phyloP scores from a whole-genome alignment of 2,329 filamentous ascomycete species.

The Penicillium capsulatum region DNA sequence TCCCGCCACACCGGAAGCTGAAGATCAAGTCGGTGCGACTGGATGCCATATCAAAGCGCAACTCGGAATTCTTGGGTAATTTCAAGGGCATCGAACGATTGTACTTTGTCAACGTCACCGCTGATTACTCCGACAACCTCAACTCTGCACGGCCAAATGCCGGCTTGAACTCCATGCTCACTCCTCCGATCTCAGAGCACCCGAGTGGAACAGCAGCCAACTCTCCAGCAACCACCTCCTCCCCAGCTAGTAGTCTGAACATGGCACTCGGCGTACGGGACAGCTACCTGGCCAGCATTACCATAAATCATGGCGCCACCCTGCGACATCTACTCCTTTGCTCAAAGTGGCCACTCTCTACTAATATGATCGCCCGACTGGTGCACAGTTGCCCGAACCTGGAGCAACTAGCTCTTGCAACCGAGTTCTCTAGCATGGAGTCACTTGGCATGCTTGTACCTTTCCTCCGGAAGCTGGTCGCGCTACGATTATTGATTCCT shows the following conservation, averaged over 20 bases:
- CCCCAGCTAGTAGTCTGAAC: constrained; percentile 23
- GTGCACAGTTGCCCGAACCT: constrained; percentile 54
- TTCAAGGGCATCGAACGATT: constrained; percentile 48
- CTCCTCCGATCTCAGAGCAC: constrained; percentile 26
- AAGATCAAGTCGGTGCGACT: constrained; percentile 48
- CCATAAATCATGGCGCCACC: constrained; percentile 48
- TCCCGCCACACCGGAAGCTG: constrained; percentile 28
- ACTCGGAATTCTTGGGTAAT: constrained; percentile 41
- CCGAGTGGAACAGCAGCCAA: constrained; percentile 16
- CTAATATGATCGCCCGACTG: constrained; percentile 48
- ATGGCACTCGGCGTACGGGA: constrained; percentile 36
- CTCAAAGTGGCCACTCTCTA: constrained; percentile 52
- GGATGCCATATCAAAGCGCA: constrained; percentile 47
- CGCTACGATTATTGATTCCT: constrained; percentile 41
- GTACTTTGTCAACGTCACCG: constrained; percentile 48
- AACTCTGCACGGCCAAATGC: constrained; percentile 29
- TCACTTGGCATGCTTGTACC: constrained; percentile 38
- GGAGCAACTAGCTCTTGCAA: constrained; percentile 55
- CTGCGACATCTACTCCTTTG: constrained; percentile 56
- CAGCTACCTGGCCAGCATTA: constrained; percentile 51
- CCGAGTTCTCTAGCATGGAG: constrained; percentile 41
- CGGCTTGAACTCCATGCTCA: constrained; percentile 22
- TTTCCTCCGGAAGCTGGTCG: constrained; percentile 39
- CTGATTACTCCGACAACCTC: constrained; percentile 27
- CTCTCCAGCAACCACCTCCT: constrained; percentile 23